These are phyloP conservation scores for Nemania sp. DNA, from an alignment of 2,329 filamentous ascomycete genomes.

Conservation along the genomic window DNA sequence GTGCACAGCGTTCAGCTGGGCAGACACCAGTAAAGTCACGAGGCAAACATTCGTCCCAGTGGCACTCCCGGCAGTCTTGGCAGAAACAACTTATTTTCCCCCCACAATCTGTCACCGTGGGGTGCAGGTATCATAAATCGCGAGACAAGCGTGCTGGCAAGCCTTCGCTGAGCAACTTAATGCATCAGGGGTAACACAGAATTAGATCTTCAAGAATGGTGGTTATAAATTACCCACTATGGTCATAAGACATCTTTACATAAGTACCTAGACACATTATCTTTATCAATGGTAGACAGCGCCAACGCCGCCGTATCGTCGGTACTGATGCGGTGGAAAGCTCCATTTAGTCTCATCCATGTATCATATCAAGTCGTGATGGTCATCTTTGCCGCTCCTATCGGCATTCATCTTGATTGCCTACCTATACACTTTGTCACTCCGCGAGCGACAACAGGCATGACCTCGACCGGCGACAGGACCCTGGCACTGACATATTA, in stretches of 20 bases:
- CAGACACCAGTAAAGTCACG: conserved; percentile 19
- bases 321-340: neutral
- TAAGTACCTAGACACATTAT: no score
- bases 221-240: conserved; percentile 23
- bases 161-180: conserved; percentile 21
- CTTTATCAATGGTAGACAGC: conserved; percentile 26
- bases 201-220: conserved; percentile 31
- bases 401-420: no score
- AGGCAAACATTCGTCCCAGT: conserved; percentile 31
- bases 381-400: no score
- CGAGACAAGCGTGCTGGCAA: conserved; percentile 32
- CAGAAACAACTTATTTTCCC: conserved; percentile 22
- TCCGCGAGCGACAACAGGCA: no score
- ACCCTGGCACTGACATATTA: no score
- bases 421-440: no score
- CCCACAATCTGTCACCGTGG: no score
- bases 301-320: conserved; percentile 22
- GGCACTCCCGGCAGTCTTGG: conserved; percentile 18
- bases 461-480: no score
- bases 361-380: no score
- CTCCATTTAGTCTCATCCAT: neutral
- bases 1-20: conserved; percentile 27
- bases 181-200: conserved; percentile 22
- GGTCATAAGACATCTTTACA: no score
- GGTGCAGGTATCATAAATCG: conserved; percentile 23